phyloP scores from a whole-genome alignment of 2,329 filamentous ascomycete species.

The Neofusicoccum parvum region DNA sequence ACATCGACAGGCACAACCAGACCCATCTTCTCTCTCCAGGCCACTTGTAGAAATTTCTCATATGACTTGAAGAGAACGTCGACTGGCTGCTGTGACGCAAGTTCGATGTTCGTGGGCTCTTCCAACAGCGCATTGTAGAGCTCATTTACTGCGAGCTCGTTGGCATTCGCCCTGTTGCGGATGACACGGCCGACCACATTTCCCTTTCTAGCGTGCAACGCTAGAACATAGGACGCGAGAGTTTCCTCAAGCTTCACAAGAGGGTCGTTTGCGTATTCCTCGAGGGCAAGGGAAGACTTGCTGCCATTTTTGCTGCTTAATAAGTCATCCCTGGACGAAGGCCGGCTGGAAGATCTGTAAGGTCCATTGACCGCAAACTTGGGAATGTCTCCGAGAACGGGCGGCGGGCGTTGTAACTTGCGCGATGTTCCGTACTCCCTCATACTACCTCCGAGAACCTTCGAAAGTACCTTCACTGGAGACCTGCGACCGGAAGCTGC shows the following conservation, averaged over 20 bases:
- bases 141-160: constrained; percentile 82
- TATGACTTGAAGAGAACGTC: constrained; percentile 90
- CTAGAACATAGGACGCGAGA: constrained; percentile 79
- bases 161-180: constrained; percentile 68
- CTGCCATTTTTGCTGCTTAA: background rate
- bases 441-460: constrained; percentile 67
- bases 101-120: constrained; percentile 75
- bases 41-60: constrained; percentile 86
- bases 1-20: constrained; percentile 74
- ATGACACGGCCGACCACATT: constrained; percentile 80
- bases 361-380: constrained; percentile 35
- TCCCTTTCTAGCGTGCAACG: constrained; percentile 81
- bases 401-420: constrained; percentile 37
- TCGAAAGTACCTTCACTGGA: constrained; percentile 87
- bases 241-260: constrained; percentile 79
- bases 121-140: constrained; percentile 88
- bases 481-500: constrained; percentile 70
- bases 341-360: constrained; percentile 38
- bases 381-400: constrained; percentile 37
- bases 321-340: constrained; percentile 20
- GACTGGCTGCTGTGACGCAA: constrained; percentile 72
- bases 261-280: constrained; percentile 27
- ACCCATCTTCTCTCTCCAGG: constrained; percentile 87
- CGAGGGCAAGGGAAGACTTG: constrained; percentile 1
- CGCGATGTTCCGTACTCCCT: constrained; percentile 39